Evolutionary conservation across 1,284 basidiomycete species (phyloP), one percentile per base, ranked within the genome.

Genomic region (Laetiporus sulphureus): DNA sequence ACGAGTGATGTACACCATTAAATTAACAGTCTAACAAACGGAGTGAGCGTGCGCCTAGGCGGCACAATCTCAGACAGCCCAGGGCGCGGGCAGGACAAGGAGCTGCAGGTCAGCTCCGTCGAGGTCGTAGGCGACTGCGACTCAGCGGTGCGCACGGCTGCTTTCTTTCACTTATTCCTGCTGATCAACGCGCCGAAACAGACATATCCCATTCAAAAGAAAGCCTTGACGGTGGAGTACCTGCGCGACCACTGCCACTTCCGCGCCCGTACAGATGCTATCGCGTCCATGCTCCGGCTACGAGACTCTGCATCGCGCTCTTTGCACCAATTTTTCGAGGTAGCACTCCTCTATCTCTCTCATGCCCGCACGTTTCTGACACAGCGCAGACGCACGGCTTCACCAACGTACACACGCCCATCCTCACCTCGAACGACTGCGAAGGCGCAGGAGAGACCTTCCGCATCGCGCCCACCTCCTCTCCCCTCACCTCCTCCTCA

Each of bases 381-480:
- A 4, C 3, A 24, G 8, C 2, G 24, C 47, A 92, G 85, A 64
- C 63, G 18, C 73, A 89, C 63, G 89, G 82, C 23, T 98, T 96
- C 60, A 66, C 73, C 35, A 80, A 88, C 53, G 72, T 79, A 13
- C 83, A 95, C 52, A 86, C 92, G 0, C 95, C 96, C 1, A 73
- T 98, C 32, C 67, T 97, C 29, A 98, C 95, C 0, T 78, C 81
- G 6, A 91, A 82, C 49, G 96, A 99, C 62, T 95, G 93, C 51
- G 95, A 99, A 69, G 96, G 95, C n/a, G 94, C 89, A 3, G 95
- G 96, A 15, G 93, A 98, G 64, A 81, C 89, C 1, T 99, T 99
- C 61, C 75, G 77, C 11, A 69, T 97, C 27, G 65, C 69, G 7
- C 55, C 41, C 54, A 67, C 54, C 32, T 59, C 46, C 15, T 50